Base-by-base conservation (phyloP, 2,329 filamentous ascomycete genomes). In the Lasiodiplodia citricola region DNA sequence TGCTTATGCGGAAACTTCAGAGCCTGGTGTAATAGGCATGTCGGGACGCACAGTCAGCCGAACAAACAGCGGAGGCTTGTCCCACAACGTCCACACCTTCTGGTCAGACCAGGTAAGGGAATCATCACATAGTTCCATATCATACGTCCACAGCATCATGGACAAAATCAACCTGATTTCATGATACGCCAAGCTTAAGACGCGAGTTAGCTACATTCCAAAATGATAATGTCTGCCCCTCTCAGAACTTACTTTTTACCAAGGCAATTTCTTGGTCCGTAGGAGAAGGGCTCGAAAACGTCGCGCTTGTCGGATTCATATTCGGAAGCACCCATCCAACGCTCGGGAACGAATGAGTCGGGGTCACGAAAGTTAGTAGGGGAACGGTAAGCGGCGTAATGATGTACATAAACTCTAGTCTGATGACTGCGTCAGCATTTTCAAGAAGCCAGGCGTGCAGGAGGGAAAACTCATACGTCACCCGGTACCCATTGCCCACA, bases 201-300 rank as follows among this genome's bases (percentile, higher is more conserved):
- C 16, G 13, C 28, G 4, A n/a, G 44, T 23, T 69, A 66, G 54
- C 71, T 37, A 25, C n/a, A 28, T 41, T n/a, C 13, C 7, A 8
- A n/a, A 23, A 28, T 70, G 10, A 23, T 18, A 18, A 38, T 21
- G 13, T 1, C 4, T 28, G 28, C 4, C 28, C 28, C 1, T 28
- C 28, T 28, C 28, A 1, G 5, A 28, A 74, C 76, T 69, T 73
- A 79, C 38, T 79, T 79, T 70, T 78, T 79, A 2, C 78, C 78
- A 31, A 80, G 38, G 62, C 78, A 80, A 55, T 80, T 75, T 21
- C 83, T 74, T 0, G 81, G 76, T 0, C 83, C 84, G 44, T 80
- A 75, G 1, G 78, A 80, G 71, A 86, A 86, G 0, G 83, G 75
- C 25, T 84, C 79, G 14, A 83, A 69, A n/a, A 74, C 80, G 6